Evolutionary conservation across 345 rosid species (phyloP).

Genomic region (Dipteronia sinensis): DNA sequence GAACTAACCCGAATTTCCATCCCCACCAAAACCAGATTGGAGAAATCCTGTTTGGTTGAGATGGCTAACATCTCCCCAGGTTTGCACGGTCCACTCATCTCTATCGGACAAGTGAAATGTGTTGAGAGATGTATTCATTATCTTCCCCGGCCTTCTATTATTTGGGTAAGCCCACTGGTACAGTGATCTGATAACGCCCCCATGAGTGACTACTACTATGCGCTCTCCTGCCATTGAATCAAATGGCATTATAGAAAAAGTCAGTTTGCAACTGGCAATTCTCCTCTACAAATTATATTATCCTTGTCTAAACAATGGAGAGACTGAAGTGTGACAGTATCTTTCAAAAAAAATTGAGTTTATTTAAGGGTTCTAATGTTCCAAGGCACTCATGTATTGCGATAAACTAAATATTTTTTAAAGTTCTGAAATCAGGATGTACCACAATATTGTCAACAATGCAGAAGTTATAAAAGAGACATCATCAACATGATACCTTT

Average conservation of each 20-base stretch:
- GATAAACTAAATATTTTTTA: background rate
- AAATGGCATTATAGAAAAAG: background rate
- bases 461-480: background rate
- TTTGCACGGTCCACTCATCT: slow-evolving; percentile 53
- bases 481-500: slow-evolving; percentile 41
- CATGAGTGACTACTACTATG: slow-evolving; percentile 70
- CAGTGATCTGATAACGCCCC: slow-evolving; percentile 73
- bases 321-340: background rate
- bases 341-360: background rate
- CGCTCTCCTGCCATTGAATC: slow-evolving; percentile 54
- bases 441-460: background rate
- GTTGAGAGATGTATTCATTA: slow-evolving; percentile 68
- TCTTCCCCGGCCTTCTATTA: slow-evolving; percentile 41
- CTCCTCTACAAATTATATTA: background rate
- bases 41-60: slow-evolving; percentile 49
- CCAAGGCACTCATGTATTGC: background rate
- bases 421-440: background rate
- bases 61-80: slow-evolving; percentile 67
- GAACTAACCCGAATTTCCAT: slow-evolving; percentile 62
- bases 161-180: slow-evolving; percentile 65
- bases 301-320: background rate
- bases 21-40: slow-evolving; percentile 74
- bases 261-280: background rate
- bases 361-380: background rate
- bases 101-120: slow-evolving; percentile 53